Conservation (phyloP, 2,329 filamentous ascomycete genomes). For the Aureobasidium lini region DNA sequence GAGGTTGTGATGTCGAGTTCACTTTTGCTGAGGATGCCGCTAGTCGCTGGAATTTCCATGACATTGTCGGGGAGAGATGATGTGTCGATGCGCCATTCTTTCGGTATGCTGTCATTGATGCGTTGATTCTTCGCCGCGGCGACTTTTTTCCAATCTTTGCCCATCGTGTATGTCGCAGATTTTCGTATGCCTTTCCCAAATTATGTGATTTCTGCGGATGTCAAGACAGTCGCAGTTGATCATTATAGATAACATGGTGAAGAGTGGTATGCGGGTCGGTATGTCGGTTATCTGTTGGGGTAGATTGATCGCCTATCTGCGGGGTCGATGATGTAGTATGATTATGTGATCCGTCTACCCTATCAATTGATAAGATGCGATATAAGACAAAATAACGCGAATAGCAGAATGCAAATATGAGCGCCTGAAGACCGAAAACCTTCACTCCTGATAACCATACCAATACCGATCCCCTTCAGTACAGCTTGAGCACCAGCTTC, state of each 20-base stretch:
- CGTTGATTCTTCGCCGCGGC: background rate
- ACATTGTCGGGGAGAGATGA: conserved; percentile 20
- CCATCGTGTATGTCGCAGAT: background rate
- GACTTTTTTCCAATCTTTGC: conserved; percentile 2
- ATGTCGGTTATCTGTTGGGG: background rate
- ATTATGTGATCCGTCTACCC: too few species aligned
- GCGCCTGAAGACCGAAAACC: too few species aligned
- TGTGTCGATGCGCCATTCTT: conserved; percentile 50
- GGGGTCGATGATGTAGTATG: too few species aligned
- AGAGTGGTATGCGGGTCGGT: background rate
- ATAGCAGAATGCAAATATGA: too few species aligned
- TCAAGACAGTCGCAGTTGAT: too few species aligned
- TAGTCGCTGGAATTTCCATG: background rate
- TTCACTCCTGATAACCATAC: too few species aligned
- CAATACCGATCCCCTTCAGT: too few species aligned
- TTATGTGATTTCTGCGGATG: too few species aligned
- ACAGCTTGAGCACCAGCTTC: background rate
- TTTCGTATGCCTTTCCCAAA: too few species aligned
- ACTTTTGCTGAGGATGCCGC: background rate
- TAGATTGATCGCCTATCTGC: too few species aligned
- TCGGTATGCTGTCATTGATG: conserved; percentile 42
- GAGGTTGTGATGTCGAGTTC: conserved; percentile 14
- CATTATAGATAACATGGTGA: background rate
- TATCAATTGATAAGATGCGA: too few species aligned
- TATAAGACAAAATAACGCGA: too few species aligned